Conservation (phyloP, 441 rosid species). For the Populus hybrid region DNA sequence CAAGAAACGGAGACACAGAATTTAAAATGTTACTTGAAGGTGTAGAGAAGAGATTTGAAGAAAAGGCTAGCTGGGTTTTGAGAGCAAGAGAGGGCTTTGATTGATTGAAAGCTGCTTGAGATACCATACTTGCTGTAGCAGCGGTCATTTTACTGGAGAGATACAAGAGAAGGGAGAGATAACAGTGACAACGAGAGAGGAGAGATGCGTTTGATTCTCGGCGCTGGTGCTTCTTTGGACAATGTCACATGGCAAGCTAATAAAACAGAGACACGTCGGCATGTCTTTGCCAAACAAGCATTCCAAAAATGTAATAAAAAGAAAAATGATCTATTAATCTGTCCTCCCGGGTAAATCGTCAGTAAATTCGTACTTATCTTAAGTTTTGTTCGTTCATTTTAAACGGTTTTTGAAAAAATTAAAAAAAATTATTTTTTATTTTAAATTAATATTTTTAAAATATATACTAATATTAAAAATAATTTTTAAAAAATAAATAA, state of each 20-base stretch:
- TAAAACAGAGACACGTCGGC: neutral
- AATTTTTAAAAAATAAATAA: too few species aligned
- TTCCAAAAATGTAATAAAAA: too few species aligned
- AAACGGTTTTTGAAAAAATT: too few species aligned
- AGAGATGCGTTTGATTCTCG: neutral
- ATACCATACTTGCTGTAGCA: constrained; percentile 12
- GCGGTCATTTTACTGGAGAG: constrained; percentile 10
- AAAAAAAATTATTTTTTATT: too few species aligned
- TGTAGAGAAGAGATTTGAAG: constrained; percentile 9
- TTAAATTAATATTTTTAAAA: too few species aligned
- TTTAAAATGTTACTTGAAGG: constrained; percentile 33
- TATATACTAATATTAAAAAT: too few species aligned
- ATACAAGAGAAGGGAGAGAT: neutral
- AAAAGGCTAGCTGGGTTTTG: constrained; percentile 19
- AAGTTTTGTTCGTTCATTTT: too few species aligned
- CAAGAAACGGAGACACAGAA: constrained; percentile 1
- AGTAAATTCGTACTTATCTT: too few species aligned
- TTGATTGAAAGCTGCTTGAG: constrained; percentile 25
- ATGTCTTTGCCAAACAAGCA: neutral
- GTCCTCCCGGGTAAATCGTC: neutral
- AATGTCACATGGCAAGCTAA: neutral
- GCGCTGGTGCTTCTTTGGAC: neutral
- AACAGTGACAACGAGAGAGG: neutral
- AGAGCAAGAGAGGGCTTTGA: constrained; percentile 27
- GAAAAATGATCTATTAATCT: neutral